Conservation (phyloP, 768 basidiomycete genomes). For the Daedalea quercina region DNA sequence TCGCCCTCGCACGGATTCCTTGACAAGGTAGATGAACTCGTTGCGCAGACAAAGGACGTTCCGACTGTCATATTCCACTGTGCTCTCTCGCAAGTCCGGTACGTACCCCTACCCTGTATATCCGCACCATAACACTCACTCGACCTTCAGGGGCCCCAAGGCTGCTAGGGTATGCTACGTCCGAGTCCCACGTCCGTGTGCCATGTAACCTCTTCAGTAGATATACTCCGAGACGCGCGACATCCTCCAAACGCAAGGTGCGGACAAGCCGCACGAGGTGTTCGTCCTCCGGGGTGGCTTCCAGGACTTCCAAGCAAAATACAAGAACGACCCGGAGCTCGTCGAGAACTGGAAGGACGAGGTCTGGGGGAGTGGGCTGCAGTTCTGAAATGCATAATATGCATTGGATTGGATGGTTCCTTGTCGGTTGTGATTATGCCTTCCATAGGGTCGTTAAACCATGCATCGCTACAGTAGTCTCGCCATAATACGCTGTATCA, state of each 20-base stretch:
- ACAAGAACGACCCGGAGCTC: constrained; percentile 64
- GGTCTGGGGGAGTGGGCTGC: constrained; percentile 43
- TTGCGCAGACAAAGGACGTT: constrained; percentile 53
- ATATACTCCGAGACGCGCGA: constrained; percentile 62
- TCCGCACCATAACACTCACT: constrained; percentile 2
- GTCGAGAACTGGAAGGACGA: constrained; percentile 74
- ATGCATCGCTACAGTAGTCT: not conserved
- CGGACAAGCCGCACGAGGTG: constrained; percentile 46
- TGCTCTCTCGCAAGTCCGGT: constrained; percentile 71
- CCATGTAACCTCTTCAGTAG: constrained; percentile 26
- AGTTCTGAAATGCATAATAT: not conserved
- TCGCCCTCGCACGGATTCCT: constrained; percentile 58
- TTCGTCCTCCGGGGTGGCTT: constrained; percentile 70
- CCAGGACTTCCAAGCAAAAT: constrained; percentile 59
- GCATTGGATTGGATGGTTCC: not conserved
- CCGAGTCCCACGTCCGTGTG: not conserved
- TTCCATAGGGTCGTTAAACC: too few species aligned
- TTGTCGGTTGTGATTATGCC: not conserved
- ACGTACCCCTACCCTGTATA: constrained; percentile 19
- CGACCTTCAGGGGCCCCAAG: constrained; percentile 55
- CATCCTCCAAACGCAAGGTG: constrained; percentile 34
- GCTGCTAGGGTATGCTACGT: constrained; percentile 54
- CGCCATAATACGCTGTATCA: not conserved
- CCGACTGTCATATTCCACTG: constrained; percentile 75
- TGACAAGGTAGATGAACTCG: constrained; percentile 47